These are phyloP conservation scores for Kwoniella shandongensis DNA, from an alignment of 768 basidiomycete species.

Conservation along the genomic window DNA sequence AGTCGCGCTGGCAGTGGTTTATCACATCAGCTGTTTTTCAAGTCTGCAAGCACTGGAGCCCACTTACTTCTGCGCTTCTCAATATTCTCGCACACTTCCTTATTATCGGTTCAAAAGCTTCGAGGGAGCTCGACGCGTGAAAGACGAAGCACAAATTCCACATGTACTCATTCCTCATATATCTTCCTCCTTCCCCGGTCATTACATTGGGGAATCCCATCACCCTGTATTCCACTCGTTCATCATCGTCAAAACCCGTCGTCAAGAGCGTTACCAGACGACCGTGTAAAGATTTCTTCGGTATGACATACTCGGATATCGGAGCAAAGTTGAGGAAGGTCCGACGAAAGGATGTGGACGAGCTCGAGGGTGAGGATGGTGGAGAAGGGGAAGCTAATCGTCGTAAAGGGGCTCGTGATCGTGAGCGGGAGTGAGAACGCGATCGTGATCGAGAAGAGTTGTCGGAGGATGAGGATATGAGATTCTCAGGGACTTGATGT, in stretches of 20 bases:
- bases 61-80: constrained; percentile 78
- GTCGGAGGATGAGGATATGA: constrained; percentile 60
- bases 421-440: constrained; percentile 5
- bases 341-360: constrained; percentile 23
- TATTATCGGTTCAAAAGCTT: constrained; percentile 93
- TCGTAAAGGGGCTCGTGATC: constrained; percentile 2
- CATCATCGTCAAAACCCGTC: constrained; percentile 49
- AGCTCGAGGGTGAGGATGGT: constrained; percentile 10
- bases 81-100: constrained; percentile 91
- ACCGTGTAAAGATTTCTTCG: constrained; percentile 78
- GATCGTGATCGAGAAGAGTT: constrained; percentile 31
- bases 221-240: constrained; percentile 65
- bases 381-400: constrained; percentile 7
- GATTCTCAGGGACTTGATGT: constrained; percentile 89
- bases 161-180: constrained; percentile 81
- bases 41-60: not conserved
- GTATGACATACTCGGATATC: constrained; percentile 92
- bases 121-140: constrained; percentile 81
- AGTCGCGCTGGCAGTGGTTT: constrained; percentile 67
- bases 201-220: constrained; percentile 87
- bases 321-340: constrained; percentile 82
- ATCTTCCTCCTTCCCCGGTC: constrained; percentile 59
- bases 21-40: not conserved
- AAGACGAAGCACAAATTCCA: constrained; percentile 98
- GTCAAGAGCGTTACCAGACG: constrained; percentile 84